Evolutionary conservation across 75 land plant genomes (phyloP), one percentile per base, ranked within the genome.

Genomic region (Pinus taeda): DNA sequence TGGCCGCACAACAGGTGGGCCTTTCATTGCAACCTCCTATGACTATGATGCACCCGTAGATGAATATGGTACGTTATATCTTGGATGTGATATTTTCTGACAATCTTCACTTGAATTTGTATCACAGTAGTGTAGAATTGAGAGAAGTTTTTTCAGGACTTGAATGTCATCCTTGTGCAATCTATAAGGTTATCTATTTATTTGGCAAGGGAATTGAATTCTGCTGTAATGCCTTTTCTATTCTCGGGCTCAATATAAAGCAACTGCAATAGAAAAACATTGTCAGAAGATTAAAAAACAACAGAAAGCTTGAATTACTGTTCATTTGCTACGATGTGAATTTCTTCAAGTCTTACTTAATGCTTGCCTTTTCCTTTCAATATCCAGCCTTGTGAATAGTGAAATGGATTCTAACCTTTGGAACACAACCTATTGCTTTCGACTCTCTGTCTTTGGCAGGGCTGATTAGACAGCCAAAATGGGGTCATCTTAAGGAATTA

Each of bases 11-110:
- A 77, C 90, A 63, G 90, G 87, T 76, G 90, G 92, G 21, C 90
- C 84, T 56, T 93, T 88, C 61, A 70, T 93, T 53, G 84, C 94
- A 37, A 91, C 98, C 0, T 91, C 85, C 78, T 95, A 95, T 80
- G 94, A 93, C 59, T 95, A 90, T 74, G 89, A 93, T 84, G 93
- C 96, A 74, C 94, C 94, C 57, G 83, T 95, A 57, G 98, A 95
- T 85, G 98, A 93, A 83, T 93, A 88, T 73, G 98, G 98, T 95
- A 88, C 49, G 36, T 36, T 56, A 26, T 21, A 39, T 26, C 22
- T 58, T 77, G 15, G 17, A 11, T 73, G 3, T 37, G 36, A 29
- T 49, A 42, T 18, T 49, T 37, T 18, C 1, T 36, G 6, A 4
- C 42, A 66, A 1, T 66, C 18, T 30, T 49, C 55, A 9, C 26